Conservation (phyloP, 2,329 filamentous ascomycete species). For the Mollisiaceae sp. region DNA sequence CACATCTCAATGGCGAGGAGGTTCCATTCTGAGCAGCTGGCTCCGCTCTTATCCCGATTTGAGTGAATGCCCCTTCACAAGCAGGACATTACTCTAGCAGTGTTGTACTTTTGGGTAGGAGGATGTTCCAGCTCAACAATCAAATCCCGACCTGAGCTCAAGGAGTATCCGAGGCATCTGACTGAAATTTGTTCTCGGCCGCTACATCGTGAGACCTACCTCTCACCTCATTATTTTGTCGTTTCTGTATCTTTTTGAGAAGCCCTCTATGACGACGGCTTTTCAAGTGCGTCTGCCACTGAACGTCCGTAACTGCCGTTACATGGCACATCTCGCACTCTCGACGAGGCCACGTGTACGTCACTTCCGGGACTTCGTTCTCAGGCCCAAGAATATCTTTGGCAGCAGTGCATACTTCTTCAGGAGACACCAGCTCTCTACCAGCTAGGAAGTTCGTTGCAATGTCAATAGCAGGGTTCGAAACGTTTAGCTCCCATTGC, state of each 20-base stretch:
- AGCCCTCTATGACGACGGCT: constrained; percentile 48
- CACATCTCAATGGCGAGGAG: too few relatives aligned
- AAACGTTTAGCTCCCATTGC: constrained; percentile 67
- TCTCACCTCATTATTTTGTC: constrained; percentile 20
- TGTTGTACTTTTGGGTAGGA: too few relatives aligned
- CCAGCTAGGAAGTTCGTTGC: constrained; percentile 67
- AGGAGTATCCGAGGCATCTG: constrained; percentile 4
- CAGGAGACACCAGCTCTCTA: constrained; percentile 48
- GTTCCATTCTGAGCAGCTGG: too few relatives aligned
- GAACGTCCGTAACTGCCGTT: constrained; percentile 60
- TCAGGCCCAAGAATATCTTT: constrained; percentile 62
- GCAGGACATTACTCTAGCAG: too few relatives aligned
- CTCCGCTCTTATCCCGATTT: too few relatives aligned
- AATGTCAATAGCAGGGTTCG: constrained; percentile 66
- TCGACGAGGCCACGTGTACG: constrained; percentile 51
- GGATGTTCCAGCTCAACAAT: too few relatives aligned
- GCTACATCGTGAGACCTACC: constrained; percentile 27
- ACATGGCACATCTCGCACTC: constrained; percentile 77
- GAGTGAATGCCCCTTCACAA: too few relatives aligned
- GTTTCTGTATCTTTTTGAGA: constrained; percentile 36
- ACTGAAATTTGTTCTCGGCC: constrained; percentile 11
- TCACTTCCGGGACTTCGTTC: constrained; percentile 49
- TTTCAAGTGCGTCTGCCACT: constrained; percentile 53
- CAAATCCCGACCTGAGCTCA: neutral
- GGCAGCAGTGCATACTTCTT: constrained; percentile 63